phyloP scores from a whole-genome alignment of 2,329 filamentous ascomycete species.

The Colletotrichum graminicola region DNA sequence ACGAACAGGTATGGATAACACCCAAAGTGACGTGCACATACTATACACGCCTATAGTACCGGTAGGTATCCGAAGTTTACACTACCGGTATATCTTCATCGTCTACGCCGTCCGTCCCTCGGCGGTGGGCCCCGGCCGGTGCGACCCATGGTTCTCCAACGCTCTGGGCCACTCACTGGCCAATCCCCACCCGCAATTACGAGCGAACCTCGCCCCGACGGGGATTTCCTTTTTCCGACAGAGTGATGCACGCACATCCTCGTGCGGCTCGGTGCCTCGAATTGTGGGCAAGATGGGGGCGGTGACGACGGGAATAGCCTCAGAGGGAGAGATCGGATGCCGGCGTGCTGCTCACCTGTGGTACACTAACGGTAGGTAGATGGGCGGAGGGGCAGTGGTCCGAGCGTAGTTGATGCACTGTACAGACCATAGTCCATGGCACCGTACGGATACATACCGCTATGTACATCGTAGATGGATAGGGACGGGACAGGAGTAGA shows the following conservation, averaged over 20 bases:
- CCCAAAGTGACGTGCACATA: background rate
- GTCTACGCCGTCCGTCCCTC: background rate
- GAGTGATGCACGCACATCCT: background rate
- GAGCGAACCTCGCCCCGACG: background rate
- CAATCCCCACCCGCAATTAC: constrained; percentile 32
- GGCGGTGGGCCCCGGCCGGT: constrained; percentile 1
- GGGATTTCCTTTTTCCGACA: background rate
- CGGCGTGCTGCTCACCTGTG: background rate
- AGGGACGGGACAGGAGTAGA: no score
- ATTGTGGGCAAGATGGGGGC: background rate
- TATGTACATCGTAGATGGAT: no score
- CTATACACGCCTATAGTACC: no score
- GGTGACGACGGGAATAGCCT: constrained; percentile 19
- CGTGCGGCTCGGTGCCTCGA: constrained; percentile 25
- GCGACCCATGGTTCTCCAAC: constrained; percentile 35
- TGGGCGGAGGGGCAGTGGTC: constrained; percentile 1
- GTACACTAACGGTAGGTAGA: background rate
- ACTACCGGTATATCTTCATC: no score
- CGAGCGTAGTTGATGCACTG: constrained; percentile 25
- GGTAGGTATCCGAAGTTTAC: no score
- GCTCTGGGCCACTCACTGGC: constrained; percentile 3
- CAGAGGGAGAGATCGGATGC: background rate
- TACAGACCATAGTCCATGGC: background rate
- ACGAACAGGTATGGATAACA: background rate
- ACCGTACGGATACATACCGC: no score